Evolutionary conservation across 2,329 filamentous ascomycete species (phyloP).

Genomic region (Lizonia empirigonia): DNA sequence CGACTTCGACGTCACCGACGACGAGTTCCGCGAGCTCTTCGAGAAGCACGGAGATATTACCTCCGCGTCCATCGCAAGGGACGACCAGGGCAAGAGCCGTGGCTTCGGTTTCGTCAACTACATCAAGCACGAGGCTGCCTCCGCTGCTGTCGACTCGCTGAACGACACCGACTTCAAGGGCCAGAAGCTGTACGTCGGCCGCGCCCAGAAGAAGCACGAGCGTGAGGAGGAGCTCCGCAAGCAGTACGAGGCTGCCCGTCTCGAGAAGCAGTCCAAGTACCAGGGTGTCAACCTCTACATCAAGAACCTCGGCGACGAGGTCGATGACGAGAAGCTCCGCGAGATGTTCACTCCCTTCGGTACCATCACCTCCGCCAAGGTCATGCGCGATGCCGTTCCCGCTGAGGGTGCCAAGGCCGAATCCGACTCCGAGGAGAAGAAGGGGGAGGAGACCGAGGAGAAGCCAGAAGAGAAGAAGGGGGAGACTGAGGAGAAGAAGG

Average conservation of each 20-base stretch:
- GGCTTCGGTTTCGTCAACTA: slow-evolving; percentile 98
- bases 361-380: slow-evolving; percentile 97
- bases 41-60: slow-evolving; percentile 93
- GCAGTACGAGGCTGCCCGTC: slow-evolving; percentile 95
- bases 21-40: slow-evolving; percentile 93
- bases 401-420: slow-evolving; percentile 56
- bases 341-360: slow-evolving; percentile 90
- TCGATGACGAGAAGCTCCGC: slow-evolving; percentile 97
- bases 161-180: slow-evolving; percentile 91
- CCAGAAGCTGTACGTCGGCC: slow-evolving; percentile 96
- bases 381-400: slow-evolving; percentile 84
- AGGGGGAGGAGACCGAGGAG: slow-evolving; percentile 53
- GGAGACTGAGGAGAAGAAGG: slow-evolving; percentile 61
- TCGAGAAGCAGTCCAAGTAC: slow-evolving; percentile 99
- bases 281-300: slow-evolving; percentile 99
- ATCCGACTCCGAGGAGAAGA: slow-evolving; percentile 52
- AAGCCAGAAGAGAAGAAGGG: slow-evolving; percentile 63
- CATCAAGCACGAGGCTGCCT: slow-evolving; percentile 85
- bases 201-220: slow-evolving; percentile 99
- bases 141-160: slow-evolving; percentile 85
- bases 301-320: slow-evolving; percentile 96
- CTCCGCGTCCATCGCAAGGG: slow-evolving; percentile 90
- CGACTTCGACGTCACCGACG: slow-evolving; percentile 79
- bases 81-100: slow-evolving; percentile 88
- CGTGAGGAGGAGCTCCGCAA: slow-evolving; percentile 98